These are phyloP conservation scores for Scedosporium aurantiacum DNA, from an alignment of 2,329 filamentous ascomycete genomes.

Conservation along the genomic window DNA sequence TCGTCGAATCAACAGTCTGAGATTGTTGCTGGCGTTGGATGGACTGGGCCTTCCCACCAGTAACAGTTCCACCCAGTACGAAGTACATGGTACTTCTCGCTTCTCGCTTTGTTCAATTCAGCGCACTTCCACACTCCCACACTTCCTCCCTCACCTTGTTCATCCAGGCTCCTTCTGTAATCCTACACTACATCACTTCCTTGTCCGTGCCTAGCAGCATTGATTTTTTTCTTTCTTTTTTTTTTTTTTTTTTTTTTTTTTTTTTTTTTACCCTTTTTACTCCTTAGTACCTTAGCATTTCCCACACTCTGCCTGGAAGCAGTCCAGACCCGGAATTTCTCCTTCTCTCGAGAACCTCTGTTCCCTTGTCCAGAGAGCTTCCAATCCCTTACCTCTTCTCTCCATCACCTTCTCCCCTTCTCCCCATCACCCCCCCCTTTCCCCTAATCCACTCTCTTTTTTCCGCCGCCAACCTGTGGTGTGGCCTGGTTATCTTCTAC, in stretches of 20 bases:
- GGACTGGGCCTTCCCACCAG: no score
- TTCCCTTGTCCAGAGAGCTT: background rate
- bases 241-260: constrained; percentile 4
- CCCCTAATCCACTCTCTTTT: background rate
- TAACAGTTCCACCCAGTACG: no score
- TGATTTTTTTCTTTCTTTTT: constrained; percentile 16
- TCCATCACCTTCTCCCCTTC: background rate
- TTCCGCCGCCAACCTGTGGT: constrained; percentile 5
- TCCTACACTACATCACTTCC: background rate
- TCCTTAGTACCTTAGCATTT: background rate
- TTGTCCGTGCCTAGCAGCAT: background rate
- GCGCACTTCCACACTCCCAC: no score
- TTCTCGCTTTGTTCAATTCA: no score
- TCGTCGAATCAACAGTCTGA: no score
- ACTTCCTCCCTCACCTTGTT: background rate
- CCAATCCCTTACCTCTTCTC: background rate
- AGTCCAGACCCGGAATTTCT: background rate
- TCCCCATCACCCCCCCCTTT: background rate
- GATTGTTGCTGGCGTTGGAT: no score
- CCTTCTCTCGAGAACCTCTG: background rate
- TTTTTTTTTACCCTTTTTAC: constrained; percentile 4
- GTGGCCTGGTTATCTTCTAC: background rate
- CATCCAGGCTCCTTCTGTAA: background rate
- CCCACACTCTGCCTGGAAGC: constrained; percentile 4
- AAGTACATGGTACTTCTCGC: no score